Conservation (phyloP, 306 rosid genomes). For the Hippophae tibetana region DNA sequence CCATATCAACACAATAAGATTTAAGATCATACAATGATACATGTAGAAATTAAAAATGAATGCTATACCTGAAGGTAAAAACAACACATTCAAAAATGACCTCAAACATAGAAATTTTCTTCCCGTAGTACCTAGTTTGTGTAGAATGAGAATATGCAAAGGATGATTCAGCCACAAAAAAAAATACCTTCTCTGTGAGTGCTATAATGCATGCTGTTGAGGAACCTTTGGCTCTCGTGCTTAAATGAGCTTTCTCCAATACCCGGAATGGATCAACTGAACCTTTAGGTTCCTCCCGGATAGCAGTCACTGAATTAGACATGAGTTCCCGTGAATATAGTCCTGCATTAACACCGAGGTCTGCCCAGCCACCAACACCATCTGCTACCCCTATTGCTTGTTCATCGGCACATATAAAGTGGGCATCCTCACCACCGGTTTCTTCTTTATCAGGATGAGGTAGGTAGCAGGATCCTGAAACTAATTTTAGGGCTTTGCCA, state of each 20-base stretch:
- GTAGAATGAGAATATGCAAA: not conserved
- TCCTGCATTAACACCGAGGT: slow-evolving; percentile 80
- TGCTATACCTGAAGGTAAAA: too few species aligned
- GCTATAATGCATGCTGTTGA: slow-evolving; percentile 97
- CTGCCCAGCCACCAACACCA: slow-evolving; percentile 99
- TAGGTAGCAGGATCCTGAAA: slow-evolving; percentile 85
- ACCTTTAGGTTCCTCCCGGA: slow-evolving; percentile 93
- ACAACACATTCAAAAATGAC: too few species aligned
- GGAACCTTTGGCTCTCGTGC: slow-evolving; percentile 84
- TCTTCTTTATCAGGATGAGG: slow-evolving; percentile 98
- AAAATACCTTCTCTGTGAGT: slow-evolving; percentile 68
- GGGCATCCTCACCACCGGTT: slow-evolving; percentile 99
- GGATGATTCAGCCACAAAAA: not conserved
- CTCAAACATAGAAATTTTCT: too few species aligned
- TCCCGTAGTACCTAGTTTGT: too few species aligned
- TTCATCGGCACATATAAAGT: slow-evolving; percentile 85
- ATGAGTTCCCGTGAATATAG: slow-evolving; percentile 85
- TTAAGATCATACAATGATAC: too few species aligned
- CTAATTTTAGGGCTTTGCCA: slow-evolving; percentile 55
- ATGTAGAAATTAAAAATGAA: too few species aligned
- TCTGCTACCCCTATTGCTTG: slow-evolving; percentile 96
- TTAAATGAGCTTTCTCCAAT: slow-evolving; percentile 86
- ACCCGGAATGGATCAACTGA: slow-evolving; percentile 90
- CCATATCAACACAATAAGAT: too few species aligned
- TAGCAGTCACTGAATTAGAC: slow-evolving; percentile 74